Evolutionary conservation across 2,329 filamentous ascomycete genomes (phyloP).

Genomic region (Ascochyta viciae-villosae): DNA sequence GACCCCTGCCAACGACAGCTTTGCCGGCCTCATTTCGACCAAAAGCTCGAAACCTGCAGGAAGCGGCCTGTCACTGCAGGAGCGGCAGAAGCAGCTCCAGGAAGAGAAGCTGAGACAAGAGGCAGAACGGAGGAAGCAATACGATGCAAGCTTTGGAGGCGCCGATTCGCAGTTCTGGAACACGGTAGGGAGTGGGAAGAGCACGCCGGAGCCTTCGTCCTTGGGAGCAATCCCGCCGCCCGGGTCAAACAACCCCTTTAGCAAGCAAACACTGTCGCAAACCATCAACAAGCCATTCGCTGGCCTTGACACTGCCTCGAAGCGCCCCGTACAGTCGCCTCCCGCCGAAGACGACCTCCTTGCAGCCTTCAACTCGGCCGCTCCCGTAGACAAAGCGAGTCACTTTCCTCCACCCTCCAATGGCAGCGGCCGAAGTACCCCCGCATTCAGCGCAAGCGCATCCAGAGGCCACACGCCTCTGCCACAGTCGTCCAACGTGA

Average conservation of each 20-base stretch:
- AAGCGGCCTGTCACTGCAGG: constrained; percentile 73
- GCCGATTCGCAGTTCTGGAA: constrained; percentile 76
- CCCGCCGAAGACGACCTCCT: constrained; percentile 65
- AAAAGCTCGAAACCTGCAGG: constrained; percentile 63
- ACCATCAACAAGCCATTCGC: constrained; percentile 51
- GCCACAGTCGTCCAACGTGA: constrained; percentile 26
- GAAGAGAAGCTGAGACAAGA: constrained; percentile 82
- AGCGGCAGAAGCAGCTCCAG: constrained; percentile 72
- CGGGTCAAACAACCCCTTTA: constrained; percentile 29
- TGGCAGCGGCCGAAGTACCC: constrained; percentile 52
- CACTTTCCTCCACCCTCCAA: constrained; percentile 60
- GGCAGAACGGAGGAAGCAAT: constrained; percentile 72
- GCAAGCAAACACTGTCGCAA: constrained; percentile 38
- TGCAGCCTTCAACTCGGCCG: constrained; percentile 66
- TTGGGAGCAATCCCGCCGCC: constrained; percentile 34
- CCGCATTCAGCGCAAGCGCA: constrained; percentile 37
- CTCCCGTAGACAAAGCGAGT: constrained; percentile 66
- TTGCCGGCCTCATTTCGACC: constrained; percentile 76
- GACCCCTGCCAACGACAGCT: constrained; percentile 69
- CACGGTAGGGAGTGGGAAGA: constrained; percentile 65
- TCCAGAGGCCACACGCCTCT: constrained; percentile 40
- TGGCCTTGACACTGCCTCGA: constrained; percentile 40
- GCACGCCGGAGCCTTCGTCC: constrained; percentile 52
- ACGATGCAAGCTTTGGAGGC: constrained; percentile 78
- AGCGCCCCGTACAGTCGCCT: constrained; percentile 36